Evolutionary conservation across 441 rosid species (phyloP), one percentile per base, ranked within the genome.

Genomic region (Jatropha podagrica): DNA sequence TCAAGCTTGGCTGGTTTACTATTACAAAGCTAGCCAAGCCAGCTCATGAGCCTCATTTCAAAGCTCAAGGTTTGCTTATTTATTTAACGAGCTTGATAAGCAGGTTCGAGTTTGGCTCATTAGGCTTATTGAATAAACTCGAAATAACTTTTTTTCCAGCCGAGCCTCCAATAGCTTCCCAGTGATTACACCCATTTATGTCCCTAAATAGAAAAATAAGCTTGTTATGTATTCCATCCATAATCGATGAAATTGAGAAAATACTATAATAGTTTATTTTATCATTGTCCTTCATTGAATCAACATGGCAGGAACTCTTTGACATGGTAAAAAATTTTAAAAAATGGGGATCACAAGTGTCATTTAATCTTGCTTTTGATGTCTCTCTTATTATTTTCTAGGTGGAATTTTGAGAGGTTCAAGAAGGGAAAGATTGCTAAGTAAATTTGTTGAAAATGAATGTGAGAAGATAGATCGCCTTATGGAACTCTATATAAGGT

Each of bases 401-500:
- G 99, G 89, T 84, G 97, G 97, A 65, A 90, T 95, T 83, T 83
- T 88, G 72, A 88, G 99, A 85, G 99, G 98, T 65, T 84, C 96
- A 55, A 90, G 97, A 81, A 93, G 97, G 86, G 98, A 93, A 55
- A 90, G 99, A 74, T 81, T 93, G 83, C 83, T 95, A 51, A 87
- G 96, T 83, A 95, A 95, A 77, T 95, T 93, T 73, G 94, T 95
- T 69, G 98, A 93, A 85, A 93, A 82, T 74, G 99, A 93, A 78
- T 92, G 81, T 80, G 99, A 95, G 87, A 95, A 95, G 90, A 93
- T 93, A 77, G 99, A 95, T 80, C 91, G 97, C 63, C 95, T 93
- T 69, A 91, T 95, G 96, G 98, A 95, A 80, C 89, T 95, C 51
- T 95, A 89, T 76, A 78, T 88, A 59, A 92, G 99, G 98, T 95